phyloP scores from a whole-genome alignment of 352 stramenopile species.

The Pythium coloratum region DNA sequence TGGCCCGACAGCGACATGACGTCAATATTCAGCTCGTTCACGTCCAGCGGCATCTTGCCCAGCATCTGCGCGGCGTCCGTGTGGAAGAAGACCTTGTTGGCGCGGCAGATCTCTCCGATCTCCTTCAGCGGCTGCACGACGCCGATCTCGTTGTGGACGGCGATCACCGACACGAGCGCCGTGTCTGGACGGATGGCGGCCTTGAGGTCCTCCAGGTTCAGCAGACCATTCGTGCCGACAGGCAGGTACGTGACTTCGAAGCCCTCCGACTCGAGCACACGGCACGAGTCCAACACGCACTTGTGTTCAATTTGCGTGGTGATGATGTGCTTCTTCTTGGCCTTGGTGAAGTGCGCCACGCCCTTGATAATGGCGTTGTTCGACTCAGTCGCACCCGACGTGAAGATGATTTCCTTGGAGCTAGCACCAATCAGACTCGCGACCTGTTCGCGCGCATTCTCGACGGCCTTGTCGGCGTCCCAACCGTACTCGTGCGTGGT shows the following conservation, averaged over 20 bases:
- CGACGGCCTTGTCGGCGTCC: slow-evolving; percentile 96
- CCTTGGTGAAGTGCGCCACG: slow-evolving; percentile 93
- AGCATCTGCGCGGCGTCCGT: slow-evolving; percentile 99
- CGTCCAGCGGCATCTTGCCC: slow-evolving; percentile 96
- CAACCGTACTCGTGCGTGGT: slow-evolving; percentile 98
- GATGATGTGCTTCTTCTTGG: slow-evolving; percentile 98
- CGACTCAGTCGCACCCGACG: slow-evolving; percentile 97
- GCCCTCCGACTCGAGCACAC: slow-evolving; percentile 95
- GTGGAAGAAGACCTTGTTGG: slow-evolving; percentile 98
- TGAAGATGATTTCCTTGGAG: slow-evolving; percentile 99
- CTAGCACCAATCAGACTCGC: slow-evolving; percentile 93
- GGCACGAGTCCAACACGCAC: slow-evolving; percentile 98
- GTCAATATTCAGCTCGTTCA: slow-evolving; percentile 99
- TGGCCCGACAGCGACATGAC: slow-evolving; percentile 98
- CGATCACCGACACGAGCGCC: slow-evolving; percentile 97
- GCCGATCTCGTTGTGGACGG: slow-evolving; percentile 99
- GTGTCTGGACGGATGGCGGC: slow-evolving; percentile 94
- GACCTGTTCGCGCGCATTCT: slow-evolving; percentile 87
- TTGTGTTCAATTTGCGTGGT: slow-evolving; percentile 98
- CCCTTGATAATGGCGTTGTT: slow-evolving; percentile 99
- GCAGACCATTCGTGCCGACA: slow-evolving; percentile 89
- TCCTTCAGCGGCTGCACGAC: slow-evolving; percentile 97
- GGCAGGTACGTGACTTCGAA: slow-evolving; percentile 99
- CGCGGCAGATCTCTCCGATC: slow-evolving; percentile 93
- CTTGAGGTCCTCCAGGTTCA: slow-evolving; percentile 95